Evolutionary conservation across 345 rosid species (phyloP), one percentile per base, ranked within the genome.

Genomic region (Eucalyptus guilfoylei): DNA sequence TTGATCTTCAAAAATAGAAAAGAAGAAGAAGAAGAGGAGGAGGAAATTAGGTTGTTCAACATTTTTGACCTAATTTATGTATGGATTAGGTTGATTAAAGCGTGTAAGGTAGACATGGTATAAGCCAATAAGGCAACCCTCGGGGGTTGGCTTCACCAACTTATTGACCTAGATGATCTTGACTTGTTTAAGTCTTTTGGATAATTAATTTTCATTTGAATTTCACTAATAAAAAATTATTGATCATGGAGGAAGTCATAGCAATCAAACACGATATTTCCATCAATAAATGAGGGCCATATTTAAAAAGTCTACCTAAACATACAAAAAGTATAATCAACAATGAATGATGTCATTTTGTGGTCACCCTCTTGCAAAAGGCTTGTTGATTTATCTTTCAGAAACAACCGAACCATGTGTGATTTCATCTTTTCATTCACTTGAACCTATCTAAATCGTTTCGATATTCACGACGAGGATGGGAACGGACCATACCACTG

Each of bases 401-500:
- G 3, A 69, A 34, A 72, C 14, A 72, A 34, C 6, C 1, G 24
- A 44, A 17, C 44, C 80, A 14, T 4, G 1, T 17, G 19, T 40
- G 24, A 34, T 69, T 32, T 69, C 42, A 16, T 69, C 12, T 3
- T 40, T 69, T 32, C 42, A 9, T 69, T 69, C 80, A 32, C 44
- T 69, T 34, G 4, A 16, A 34, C 40, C 44, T 34, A 19, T 72
- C 81, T 10, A 23, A 72, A 72, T 72, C 4, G 0, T 34, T 69
- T 69, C 26, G 11, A 11, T 69, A 9, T 9, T 14, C 21, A n/a
- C 3, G 3, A 7, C 3, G 11, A 62, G 14, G 17, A 64, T 16
- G 0, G 21, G 10, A 8, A 64, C 21, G 4, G 44, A 34, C 7
- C 2, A 1, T 17, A 69, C 24, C 24, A 34, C 13, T 1, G 1